Conservation (phyloP, 768 basidiomycete genomes). For the Mycena amicta region DNA sequence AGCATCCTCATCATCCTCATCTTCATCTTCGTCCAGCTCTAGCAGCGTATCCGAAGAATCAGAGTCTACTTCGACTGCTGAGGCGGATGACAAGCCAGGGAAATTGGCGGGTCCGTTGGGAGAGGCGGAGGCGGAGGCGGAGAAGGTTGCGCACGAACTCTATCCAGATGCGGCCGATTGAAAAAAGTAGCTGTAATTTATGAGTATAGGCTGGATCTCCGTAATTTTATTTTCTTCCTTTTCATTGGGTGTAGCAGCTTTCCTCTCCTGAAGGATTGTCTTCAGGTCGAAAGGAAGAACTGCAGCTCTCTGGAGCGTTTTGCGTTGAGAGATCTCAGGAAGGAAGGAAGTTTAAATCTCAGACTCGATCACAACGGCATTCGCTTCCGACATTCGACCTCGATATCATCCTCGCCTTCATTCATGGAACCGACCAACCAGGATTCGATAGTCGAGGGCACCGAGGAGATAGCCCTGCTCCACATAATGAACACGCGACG, state of each 20-base stretch:
- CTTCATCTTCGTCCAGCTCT: conserved; percentile 7
- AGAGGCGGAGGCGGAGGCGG: conserved; percentile 53
- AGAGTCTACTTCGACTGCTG: too few relatives aligned
- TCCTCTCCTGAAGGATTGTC: too few relatives aligned
- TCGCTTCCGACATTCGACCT: too few relatives aligned
- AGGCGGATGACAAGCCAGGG: conserved; percentile 12
- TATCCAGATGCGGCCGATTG: conserved; percentile 44
- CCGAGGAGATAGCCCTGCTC: too few relatives aligned
- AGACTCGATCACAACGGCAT: too few relatives aligned
- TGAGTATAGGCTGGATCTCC: background rate
- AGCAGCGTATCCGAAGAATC: conserved; percentile 11
- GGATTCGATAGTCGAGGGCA: too few relatives aligned
- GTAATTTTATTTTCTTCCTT: background rate
- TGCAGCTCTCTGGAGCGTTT: too few relatives aligned
- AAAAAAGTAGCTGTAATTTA: conserved; percentile 4
- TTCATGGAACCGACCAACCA: too few relatives aligned
- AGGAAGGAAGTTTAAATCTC: too few relatives aligned
- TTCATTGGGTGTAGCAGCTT: background rate
- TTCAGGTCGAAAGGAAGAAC: too few relatives aligned
- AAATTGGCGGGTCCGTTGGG: conserved; percentile 45
- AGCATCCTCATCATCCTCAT: conserved; percentile 3
- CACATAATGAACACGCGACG: too few relatives aligned
- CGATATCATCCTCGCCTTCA: background rate
- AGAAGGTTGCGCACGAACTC: conserved; percentile 56
- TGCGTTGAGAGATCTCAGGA: too few relatives aligned